A percentile compares a stretch with the other conserved stretches of the same genome.
Evolutionary conservation across 805 yeast species (phyloP).

Genomic region (Yamadazyma takamatsuzukensis): DNA sequence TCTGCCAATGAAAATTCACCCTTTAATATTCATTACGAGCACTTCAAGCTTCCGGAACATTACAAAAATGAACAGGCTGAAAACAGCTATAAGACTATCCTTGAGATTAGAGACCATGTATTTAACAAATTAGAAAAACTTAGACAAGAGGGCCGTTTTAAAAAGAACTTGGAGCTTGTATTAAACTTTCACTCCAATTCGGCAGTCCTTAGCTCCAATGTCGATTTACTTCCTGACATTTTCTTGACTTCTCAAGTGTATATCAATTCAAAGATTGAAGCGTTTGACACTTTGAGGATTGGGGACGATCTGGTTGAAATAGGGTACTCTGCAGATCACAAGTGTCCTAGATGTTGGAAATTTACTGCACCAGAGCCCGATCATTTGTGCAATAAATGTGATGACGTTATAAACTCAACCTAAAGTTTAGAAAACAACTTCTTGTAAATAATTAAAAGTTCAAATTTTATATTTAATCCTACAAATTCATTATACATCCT

Average conservation of each 20-base stretch:
- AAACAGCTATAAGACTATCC: conserved; percentile 42
- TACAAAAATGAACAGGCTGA: conserved; percentile 35
- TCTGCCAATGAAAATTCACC: conserved; percentile 43
- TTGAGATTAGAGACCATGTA: conserved; percentile 46
- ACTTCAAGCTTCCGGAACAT: conserved; percentile 24
- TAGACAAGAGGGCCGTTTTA: conserved; percentile 48
- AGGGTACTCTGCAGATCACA: conserved; percentile 43
- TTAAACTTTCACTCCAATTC: conserved; percentile 26
- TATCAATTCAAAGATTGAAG: conserved; percentile 20
- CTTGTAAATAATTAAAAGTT: too few relatives aligned
- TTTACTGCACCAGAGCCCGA: conserved; percentile 50
- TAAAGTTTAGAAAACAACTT: too few relatives aligned
- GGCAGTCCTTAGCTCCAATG: conserved; percentile 13
- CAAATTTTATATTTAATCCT: background rate
- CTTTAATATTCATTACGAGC: conserved; percentile 44
- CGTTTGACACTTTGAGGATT: conserved; percentile 11
- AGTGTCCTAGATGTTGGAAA: conserved; percentile 97
- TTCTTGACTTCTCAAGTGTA: conserved; percentile 62
- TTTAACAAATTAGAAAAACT: conserved; percentile 55
- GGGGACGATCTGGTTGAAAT: conserved; percentile 27
- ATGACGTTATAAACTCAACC: conserved; percentile 24
- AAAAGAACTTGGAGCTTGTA: conserved; percentile 58
- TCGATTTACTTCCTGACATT: conserved; percentile 33
- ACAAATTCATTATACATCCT: too few relatives aligned
- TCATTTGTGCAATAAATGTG: conserved; percentile 66